Evolutionary conservation across 2,329 filamentous ascomycete species (phyloP), one percentile per base, ranked within the genome.

Genomic region (Colletotrichum simmondsii): DNA sequence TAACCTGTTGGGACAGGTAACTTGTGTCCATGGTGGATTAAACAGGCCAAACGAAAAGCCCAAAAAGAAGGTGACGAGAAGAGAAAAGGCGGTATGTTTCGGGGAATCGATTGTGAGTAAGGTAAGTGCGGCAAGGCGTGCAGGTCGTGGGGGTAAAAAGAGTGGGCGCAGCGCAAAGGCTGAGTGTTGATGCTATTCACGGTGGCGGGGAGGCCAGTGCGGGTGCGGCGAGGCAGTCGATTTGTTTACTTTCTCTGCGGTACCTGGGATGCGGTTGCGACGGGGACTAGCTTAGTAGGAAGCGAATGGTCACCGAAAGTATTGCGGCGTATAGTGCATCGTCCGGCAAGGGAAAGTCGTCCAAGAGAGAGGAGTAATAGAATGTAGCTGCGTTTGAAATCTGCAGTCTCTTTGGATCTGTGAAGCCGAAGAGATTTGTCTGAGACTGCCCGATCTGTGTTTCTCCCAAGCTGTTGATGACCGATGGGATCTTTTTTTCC

Each of bases 1-100:
- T 97, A 85, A 99, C 94, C 90, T 98, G 97, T 83, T 97, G 95
- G 78, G 95, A 94, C 81, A 98, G 88, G 83, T 97, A 97, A 82
- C 94, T 94, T 72, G 95, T 95, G 85, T 98, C 95, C 92, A 98
- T 97, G 78, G 68, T 53, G 72, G 61, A 52, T 60, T 30, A 56
- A n/a, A 54, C 30, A 6, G 61, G 71, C 57, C 22, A 46, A 52
- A 56, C 22, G n/a, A 28, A 42, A 26, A 46, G 42, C 42, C 42
- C 19, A 54, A 11, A 32, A 61, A 54, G 26, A 11, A 19, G 42
- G 32, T 12, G 10, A 53, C 22, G 30, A 22, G 53, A 14, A 16
- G 14, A 11, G 8, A 42, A 54, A 42, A 22, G 49, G 62, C 22
- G 61, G 30, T 24, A 22, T 19, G 42, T 6, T 24, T 35, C 49